A percentile compares a stretch with the other conserved stretches of the same genome.
Conservation (phyloP, 2,329 filamentous ascomycete species). For the Colletotrichum cuscutae region DNA sequence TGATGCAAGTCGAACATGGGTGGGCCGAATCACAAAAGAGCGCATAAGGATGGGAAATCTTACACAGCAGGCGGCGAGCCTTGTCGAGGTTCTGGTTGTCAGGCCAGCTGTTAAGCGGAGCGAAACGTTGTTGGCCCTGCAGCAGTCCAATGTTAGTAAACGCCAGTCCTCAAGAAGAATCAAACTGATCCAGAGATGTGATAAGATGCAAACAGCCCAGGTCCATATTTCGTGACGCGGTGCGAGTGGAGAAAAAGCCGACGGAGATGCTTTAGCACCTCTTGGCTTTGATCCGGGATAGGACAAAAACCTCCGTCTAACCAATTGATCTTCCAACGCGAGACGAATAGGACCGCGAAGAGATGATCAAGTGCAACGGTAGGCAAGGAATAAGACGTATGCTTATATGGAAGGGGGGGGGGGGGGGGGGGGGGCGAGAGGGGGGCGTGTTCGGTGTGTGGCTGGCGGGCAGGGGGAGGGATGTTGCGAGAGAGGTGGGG, state of each 20-base stretch:
- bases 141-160: slow-evolving; percentile 27
- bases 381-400: not conserved
- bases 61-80: slow-evolving; percentile 74
- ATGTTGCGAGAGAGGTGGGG: no score
- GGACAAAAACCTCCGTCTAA: slow-evolving; percentile 14
- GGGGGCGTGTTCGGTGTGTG: no score
- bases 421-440: no score
- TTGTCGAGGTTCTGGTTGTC: slow-evolving; percentile 84
- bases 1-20: not conserved
- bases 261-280: not conserved
- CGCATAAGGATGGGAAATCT: not conserved
- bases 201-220: slow-evolving; percentile 12
- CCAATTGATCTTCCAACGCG: slow-evolving; percentile 8
- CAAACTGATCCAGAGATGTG: slow-evolving; percentile 8
- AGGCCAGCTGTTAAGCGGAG: slow-evolving; percentile 84
- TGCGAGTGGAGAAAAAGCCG: slow-evolving; percentile 14
- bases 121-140: slow-evolving; percentile 79
- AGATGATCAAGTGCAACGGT: not conserved
- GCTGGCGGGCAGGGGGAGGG: no score
- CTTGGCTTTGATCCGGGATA: slow-evolving; percentile 23
- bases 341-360: not conserved
- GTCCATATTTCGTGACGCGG: slow-evolving; percentile 4
- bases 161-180: slow-evolving; percentile 3
- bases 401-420: not conserved
- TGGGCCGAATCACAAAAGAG: not conserved